These are phyloP conservation scores for Eutrema heterophyllum DNA, from an alignment of 345 rosid species.

Conservation along the genomic window DNA sequence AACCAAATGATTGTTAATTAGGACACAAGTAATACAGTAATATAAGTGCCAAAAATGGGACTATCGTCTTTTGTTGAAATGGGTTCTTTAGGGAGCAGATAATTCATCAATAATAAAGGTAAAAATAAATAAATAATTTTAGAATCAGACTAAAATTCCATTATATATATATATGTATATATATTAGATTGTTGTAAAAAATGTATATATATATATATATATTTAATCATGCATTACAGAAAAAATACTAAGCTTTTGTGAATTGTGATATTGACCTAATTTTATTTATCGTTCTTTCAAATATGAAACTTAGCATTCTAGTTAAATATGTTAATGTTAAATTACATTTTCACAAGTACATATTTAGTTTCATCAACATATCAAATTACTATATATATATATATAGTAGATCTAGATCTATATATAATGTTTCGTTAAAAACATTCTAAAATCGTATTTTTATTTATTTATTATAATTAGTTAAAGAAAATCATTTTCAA, in stretches of 20 bases:
- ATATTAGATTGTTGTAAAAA: not conserved
- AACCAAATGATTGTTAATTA: slow-evolving; percentile 11
- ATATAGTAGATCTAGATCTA: not conserved
- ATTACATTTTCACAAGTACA: not conserved
- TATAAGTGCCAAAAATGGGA: not conserved
- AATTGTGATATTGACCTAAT: not conserved
- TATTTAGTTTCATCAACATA: not conserved
- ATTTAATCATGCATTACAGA: not conserved
- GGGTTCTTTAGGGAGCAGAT: not conserved
- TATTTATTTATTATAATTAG: not conserved
- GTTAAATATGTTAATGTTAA: not conserved
- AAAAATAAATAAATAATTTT: not conserved
- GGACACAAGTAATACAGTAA: not conserved
- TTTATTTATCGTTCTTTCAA: not conserved
- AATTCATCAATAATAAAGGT: not conserved
- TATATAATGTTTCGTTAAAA: not conserved
- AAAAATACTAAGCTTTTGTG: not conserved
- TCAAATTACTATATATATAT: too few species aligned
- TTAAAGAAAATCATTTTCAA: not conserved
- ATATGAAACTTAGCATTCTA: not conserved
- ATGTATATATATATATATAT: not conserved
- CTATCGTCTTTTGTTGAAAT: not conserved
- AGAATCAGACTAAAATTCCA: not conserved
- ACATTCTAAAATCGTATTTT: not conserved
- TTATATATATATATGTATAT: not conserved